Conservation (phyloP, 2,329 filamentous ascomycete genomes). For the Phoma herbarum region DNA sequence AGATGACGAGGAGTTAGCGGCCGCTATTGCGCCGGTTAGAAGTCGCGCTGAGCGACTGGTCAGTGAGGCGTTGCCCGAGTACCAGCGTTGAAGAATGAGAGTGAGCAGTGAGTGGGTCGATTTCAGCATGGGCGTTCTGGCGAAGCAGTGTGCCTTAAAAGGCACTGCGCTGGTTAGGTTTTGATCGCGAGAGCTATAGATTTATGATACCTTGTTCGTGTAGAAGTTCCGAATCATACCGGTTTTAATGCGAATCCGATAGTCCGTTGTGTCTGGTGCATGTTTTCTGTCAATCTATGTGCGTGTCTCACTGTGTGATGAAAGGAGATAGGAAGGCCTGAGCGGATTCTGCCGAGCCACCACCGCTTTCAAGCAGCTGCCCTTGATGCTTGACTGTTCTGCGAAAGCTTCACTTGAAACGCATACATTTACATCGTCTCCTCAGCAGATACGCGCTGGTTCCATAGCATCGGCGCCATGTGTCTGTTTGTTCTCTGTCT, state of each 20-base stretch:
- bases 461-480: no score
- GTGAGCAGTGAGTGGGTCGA: no score
- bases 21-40: conserved; percentile 35
- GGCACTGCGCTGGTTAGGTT: not conserved
- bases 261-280: not conserved
- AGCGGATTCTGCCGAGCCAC: not conserved
- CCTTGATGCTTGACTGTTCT: not conserved
- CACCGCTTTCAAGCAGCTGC: not conserved
- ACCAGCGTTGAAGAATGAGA: no score
- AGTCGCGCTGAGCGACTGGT: conserved; percentile 25
- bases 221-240: conserved; percentile 6
- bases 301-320: not conserved
- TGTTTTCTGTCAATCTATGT: no score
- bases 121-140: conserved; percentile 17
- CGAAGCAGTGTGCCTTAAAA: not conserved
- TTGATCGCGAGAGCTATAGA: conserved; percentile 3
- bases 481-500: no score
- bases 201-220: conserved; percentile 20
- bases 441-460: no score
- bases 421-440: not conserved
- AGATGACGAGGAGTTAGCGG: conserved; percentile 46
- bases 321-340: not conserved
- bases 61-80: conserved; percentile 44
- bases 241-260: not conserved
- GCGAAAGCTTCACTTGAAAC: not conserved